phyloP scores from a whole-genome alignment of 2,329 filamentous ascomycete species.

The Neonectria coccinea region DNA sequence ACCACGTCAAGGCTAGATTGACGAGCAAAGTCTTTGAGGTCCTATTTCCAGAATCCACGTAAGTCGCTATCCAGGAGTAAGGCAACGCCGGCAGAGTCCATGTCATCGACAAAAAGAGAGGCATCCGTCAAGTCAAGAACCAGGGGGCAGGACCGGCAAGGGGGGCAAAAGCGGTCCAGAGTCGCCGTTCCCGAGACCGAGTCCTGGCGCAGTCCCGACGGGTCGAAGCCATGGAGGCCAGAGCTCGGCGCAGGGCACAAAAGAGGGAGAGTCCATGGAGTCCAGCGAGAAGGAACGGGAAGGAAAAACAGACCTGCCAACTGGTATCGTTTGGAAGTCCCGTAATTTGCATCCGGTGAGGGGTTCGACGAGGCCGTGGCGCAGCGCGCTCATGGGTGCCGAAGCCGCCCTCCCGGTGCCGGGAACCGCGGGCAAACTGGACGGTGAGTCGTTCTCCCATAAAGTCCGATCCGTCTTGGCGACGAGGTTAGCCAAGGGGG shows the following conservation, averaged over 20 bases:
- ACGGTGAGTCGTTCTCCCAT: conserved; percentile 98
- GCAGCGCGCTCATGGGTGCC: conserved; percentile 67
- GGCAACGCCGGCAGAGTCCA: conserved; percentile 48
- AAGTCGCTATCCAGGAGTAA: conserved; percentile 75
- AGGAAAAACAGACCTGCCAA: conserved; percentile 96
- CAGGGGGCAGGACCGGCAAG: conserved; percentile 44
- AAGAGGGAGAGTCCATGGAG: conserved; percentile 52
- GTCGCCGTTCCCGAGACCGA: conserved; percentile 46
- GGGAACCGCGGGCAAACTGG: conserved; percentile 93
- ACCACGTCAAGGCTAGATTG: conserved; percentile 97
- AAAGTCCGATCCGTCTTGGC: conserved; percentile 91
- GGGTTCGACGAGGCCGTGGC: conserved; percentile 89
- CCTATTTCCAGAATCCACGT: conserved; percentile 88
- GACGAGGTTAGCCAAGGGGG: conserved; percentile 42
- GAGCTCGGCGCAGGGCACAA: conserved; percentile 48
- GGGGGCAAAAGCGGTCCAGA: conserved; percentile 42
- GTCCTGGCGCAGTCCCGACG: conserved; percentile 43
- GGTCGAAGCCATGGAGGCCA: conserved; percentile 48
- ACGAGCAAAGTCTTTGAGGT: conserved; percentile 99
- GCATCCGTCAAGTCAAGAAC: conserved; percentile 55
- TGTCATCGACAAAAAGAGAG: conserved; percentile 51
- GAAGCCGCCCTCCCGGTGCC: conserved; percentile 64
- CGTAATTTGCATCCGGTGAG: conserved; percentile 96
- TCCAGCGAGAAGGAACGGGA: conserved; percentile 68
- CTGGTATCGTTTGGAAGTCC: conserved; percentile 98